A percentile compares a stretch with the other conserved stretches of the same genome.
Conservation (phyloP, 371 early-diverging fungal species). For the Chytridium lagenaria region DNA sequence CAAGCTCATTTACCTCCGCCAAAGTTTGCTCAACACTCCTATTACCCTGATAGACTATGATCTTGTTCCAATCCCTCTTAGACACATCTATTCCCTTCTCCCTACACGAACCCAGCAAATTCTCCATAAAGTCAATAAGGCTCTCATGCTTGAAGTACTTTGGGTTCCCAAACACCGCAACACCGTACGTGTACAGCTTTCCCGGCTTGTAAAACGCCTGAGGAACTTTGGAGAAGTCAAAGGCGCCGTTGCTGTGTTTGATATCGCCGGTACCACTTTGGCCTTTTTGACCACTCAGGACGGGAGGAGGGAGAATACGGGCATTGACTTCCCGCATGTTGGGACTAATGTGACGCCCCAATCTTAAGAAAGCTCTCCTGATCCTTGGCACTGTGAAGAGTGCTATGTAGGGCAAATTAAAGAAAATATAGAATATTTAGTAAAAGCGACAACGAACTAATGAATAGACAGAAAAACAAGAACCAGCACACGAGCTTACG, state of each 20-base stretch:
- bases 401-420: too few species aligned
- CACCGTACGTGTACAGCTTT: conserved; percentile 73
- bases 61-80: conserved; percentile 56
- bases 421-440: conserved; percentile 5
- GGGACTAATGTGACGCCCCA: conserved; percentile 47
- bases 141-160: conserved; percentile 15
- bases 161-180: conserved; percentile 54
- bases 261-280: conserved; percentile 19
- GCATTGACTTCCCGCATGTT: conserved; percentile 63
- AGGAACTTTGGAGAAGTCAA: conserved; percentile 21
- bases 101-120: conserved; percentile 32
- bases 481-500: conserved; percentile 12
- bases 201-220: conserved; percentile 69
- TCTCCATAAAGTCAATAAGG: conserved; percentile 17
- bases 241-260: conserved; percentile 57
- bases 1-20: conserved; percentile 47
- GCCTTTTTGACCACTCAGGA: conserved; percentile 61
- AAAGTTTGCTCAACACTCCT: conserved; percentile 31
- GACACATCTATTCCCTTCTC: conserved; percentile 60
- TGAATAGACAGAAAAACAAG: not conserved
- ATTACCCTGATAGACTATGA: conserved; percentile 37
- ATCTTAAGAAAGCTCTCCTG: not conserved
- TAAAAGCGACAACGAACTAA: not conserved
- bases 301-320: conserved; percentile 77
- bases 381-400: conserved; percentile 14